Evolutionary conservation across 495 filamentous ascomycete genomes (phyloP).

Genomic region (Xylaria curta): DNA sequence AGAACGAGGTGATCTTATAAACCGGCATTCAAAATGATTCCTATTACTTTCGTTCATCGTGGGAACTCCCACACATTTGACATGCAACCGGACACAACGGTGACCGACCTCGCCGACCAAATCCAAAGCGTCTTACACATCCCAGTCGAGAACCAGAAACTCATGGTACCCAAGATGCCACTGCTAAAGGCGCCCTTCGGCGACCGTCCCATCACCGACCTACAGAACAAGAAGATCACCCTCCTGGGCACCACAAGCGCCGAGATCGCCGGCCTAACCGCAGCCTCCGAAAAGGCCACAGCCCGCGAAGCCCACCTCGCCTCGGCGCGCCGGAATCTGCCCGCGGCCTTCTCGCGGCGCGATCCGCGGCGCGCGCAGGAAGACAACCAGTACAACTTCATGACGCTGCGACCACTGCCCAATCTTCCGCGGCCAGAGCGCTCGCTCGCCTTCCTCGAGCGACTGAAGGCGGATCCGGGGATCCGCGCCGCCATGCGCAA

Average conservation of each 20-base stretch:
- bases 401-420: slow-evolving; percentile 72
- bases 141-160: slow-evolving; percentile 73
- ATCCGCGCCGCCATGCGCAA: slow-evolving; percentile 81
- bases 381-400: slow-evolving; percentile 78
- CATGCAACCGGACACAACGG: slow-evolving; percentile 54
- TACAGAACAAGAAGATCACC: slow-evolving; percentile 63
- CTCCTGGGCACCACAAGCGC: slow-evolving; percentile 66
- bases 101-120: slow-evolving; percentile 65
- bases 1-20: neutral
- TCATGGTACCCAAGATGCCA: slow-evolving; percentile 73
- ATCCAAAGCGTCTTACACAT: slow-evolving; percentile 66
- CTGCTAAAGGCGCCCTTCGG: slow-evolving; percentile 65
- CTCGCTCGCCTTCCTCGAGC: slow-evolving; percentile 74
- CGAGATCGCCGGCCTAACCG: slow-evolving; percentile 57
- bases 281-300: slow-evolving; percentile 47
- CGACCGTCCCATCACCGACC: slow-evolving; percentile 52
- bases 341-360: slow-evolving; percentile 33
- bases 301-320: slow-evolving; percentile 47
- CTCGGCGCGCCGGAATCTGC: slow-evolving; percentile 42
- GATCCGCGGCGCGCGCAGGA: slow-evolving; percentile 47
- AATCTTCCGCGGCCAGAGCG: slow-evolving; percentile 78
- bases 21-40: slow-evolving; percentile 30
- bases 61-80: slow-evolving; percentile 53
- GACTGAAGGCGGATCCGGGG: slow-evolving; percentile 81
- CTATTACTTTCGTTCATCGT: slow-evolving; percentile 64